phyloP scores from a whole-genome alignment of 306 rosid genomes.

The Cyclanthera cordifolia region DNA sequence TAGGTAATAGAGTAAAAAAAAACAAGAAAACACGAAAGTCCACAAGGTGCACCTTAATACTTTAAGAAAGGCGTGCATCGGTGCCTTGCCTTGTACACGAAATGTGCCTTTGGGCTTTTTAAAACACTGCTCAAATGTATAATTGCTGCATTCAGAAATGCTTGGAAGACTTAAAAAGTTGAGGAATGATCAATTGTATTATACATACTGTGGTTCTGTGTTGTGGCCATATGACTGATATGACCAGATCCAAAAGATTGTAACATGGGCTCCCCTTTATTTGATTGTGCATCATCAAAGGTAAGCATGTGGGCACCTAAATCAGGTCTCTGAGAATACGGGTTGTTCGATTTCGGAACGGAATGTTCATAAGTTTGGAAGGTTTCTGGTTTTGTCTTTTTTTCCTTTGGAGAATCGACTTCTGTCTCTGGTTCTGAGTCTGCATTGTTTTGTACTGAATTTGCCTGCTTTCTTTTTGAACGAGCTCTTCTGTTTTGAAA shows the following conservation, averaged over 20 bases:
- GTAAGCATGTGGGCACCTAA: conserved; percentile 16
- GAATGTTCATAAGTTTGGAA: conserved; percentile 22
- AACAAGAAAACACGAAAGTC: too few species aligned
- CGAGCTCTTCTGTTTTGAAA: conserved; percentile 81
- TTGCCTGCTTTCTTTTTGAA: conserved; percentile 51
- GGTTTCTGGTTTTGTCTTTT: conserved; percentile 25
- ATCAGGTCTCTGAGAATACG: conserved; percentile 42
- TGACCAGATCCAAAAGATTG: conserved; percentile 11
- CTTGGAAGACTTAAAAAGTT: background rate
- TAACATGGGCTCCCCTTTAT: conserved; percentile 14
- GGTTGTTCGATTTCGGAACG: conserved; percentile 20
- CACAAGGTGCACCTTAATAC: too few species aligned
- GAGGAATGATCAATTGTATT: background rate
- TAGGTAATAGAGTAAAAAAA: too few species aligned
- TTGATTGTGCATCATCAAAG: conserved; percentile 8
- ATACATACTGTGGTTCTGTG: conserved; percentile 8
- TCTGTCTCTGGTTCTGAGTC: conserved; percentile 36
- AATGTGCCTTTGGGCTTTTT: too few species aligned
- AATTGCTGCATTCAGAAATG: background rate
- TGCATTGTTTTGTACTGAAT: conserved; percentile 16
- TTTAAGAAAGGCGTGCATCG: too few species aligned
- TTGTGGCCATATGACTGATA: background rate
- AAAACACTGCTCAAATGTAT: background rate
- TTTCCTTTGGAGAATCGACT: conserved; percentile 43
- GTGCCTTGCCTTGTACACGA: too few species aligned